Evolutionary conservation across 1,284 basidiomycete genomes (phyloP).

Genomic region (Flammula alnicola): DNA sequence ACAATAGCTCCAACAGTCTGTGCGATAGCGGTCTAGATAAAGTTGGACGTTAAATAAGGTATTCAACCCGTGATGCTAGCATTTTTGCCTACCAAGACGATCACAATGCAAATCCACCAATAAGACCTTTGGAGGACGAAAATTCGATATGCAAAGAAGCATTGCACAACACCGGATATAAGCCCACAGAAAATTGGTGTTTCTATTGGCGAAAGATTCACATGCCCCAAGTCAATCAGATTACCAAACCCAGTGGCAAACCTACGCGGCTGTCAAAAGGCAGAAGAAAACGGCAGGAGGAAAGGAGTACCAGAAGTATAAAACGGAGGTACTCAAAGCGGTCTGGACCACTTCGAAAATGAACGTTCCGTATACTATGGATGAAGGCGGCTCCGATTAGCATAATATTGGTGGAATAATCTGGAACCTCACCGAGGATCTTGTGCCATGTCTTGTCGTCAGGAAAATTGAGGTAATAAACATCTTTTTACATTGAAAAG

Average conservation of each 20-base stretch:
- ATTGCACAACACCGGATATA: conserved; percentile 14
- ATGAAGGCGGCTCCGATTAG: not conserved
- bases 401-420: not conserved
- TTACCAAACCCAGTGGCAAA: conserved; percentile 17
- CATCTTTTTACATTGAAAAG: conserved; percentile 8
- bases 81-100: conserved; percentile 6
- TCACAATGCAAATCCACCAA: conserved; percentile 11
- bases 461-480: conserved; percentile 18
- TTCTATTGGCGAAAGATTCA: conserved; percentile 14
- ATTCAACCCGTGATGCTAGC: too few species aligned
- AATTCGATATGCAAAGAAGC: conserved; percentile 19
- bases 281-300: not conserved
- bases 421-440: conserved; percentile 5
- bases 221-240: conserved; percentile 10
- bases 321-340: conserved; percentile 11
- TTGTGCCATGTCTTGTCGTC: conserved; percentile 15
- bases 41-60: not conserved
- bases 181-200: conserved; percentile 18
- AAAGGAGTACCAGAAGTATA: conserved; percentile 13
- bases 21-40: conserved; percentile 9
- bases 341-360: conserved; percentile 15
- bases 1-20: conserved; percentile 12
- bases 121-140: conserved; percentile 9
- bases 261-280: not conserved
- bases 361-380: conserved; percentile 11